phyloP scores from a whole-genome alignment of 495 filamentous ascomycete genomes.

The Penicillium crystallinum region DNA sequence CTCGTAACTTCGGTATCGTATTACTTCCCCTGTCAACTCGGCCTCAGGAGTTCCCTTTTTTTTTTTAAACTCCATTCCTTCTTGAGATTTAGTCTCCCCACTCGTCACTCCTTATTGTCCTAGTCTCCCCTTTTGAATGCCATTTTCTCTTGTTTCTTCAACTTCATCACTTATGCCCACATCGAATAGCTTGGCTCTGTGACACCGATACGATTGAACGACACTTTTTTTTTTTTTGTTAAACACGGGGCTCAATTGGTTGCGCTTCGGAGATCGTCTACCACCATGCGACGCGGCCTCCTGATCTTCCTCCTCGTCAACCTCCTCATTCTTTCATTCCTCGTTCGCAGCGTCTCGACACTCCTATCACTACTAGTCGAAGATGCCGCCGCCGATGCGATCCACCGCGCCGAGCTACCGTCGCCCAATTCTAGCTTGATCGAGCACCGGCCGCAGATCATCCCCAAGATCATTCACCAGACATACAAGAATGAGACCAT shows the following conservation, averaged over 20 bases:
- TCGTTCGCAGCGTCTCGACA: slow-evolving; percentile 60
- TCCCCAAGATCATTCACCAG: slow-evolving; percentile 89
- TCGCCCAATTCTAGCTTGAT: slow-evolving; percentile 58
- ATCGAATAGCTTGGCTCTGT: no score
- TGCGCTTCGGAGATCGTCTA: slow-evolving; percentile 2
- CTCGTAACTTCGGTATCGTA: slow-evolving; percentile 15
- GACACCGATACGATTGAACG: slow-evolving; percentile 1
- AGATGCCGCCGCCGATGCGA: slow-evolving; percentile 60
- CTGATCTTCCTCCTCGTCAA: slow-evolving; percentile 60
- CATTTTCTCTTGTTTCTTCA: background rate
- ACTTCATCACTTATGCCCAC: no score
- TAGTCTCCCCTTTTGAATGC: slow-evolving; percentile 9
- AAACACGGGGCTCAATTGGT: slow-evolving; percentile 3
- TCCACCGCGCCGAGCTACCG: slow-evolving; percentile 57
- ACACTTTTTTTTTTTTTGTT: no score
- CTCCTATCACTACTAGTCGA: slow-evolving; percentile 61
- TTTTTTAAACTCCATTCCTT: slow-evolving; percentile 1
- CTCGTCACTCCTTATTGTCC: slow-evolving; percentile 28
- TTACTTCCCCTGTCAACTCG: slow-evolving; percentile 3
- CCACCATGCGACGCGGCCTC: slow-evolving; percentile 59
- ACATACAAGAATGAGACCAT: slow-evolving; percentile 76
- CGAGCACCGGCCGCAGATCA: slow-evolving; percentile 56
- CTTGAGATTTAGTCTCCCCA: slow-evolving; percentile 10
- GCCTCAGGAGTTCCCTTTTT: slow-evolving; percentile 12
- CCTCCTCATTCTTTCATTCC: slow-evolving; percentile 51